A percentile compares a stretch with the other conserved stretches of the same genome.
Evolutionary conservation across 2,329 filamentous ascomycete genomes (phyloP).

Genomic region (Neocatenulostroma microsporum): DNA sequence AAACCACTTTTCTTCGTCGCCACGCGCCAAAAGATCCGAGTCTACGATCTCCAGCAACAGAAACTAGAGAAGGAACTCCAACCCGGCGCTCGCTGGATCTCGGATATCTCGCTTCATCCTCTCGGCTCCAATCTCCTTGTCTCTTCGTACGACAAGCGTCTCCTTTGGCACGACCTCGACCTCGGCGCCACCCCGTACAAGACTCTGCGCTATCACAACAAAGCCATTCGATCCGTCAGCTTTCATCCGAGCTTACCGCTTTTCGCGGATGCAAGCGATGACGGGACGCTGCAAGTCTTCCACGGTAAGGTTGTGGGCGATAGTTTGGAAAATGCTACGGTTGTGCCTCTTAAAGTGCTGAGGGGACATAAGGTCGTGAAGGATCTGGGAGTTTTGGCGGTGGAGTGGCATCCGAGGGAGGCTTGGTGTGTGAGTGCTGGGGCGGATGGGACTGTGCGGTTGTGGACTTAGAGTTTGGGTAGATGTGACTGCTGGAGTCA

Average conservation of each 20-base stretch:
- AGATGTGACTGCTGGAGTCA: too few species aligned
- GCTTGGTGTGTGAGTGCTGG: conserved; percentile 93
- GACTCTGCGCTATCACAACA: conserved; percentile 87
- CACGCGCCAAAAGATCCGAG: conserved; percentile 84
- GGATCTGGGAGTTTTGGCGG: conserved; percentile 81
- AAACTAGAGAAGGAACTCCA: conserved; percentile 89
- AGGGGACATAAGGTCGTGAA: conserved; percentile 80
- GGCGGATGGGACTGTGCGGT: conserved; percentile 81
- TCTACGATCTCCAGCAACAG: conserved; percentile 87
- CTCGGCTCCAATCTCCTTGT: conserved; percentile 91
- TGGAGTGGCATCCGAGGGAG: conserved; percentile 92
- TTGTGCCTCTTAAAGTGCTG: conserved; percentile 91
- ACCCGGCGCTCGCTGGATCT: conserved; percentile 91
- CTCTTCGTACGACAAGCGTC: conserved; percentile 84
- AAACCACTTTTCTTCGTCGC: conserved; percentile 93
- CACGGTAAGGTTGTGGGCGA: conserved; percentile 93
- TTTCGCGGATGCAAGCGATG: conserved; percentile 91
- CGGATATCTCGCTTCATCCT: conserved; percentile 84
- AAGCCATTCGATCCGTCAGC: conserved; percentile 81
- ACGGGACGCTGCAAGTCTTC: conserved; percentile 91
- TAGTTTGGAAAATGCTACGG: conserved; percentile 90
- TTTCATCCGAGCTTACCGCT: conserved; percentile 74
- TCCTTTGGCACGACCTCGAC: conserved; percentile 96
- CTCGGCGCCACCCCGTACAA: conserved; percentile 87
- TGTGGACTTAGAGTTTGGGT: too few species aligned